Evolutionary conservation across 2,329 filamentous ascomycete genomes (phyloP).

Genomic region (Metarhizium humberi): DNA sequence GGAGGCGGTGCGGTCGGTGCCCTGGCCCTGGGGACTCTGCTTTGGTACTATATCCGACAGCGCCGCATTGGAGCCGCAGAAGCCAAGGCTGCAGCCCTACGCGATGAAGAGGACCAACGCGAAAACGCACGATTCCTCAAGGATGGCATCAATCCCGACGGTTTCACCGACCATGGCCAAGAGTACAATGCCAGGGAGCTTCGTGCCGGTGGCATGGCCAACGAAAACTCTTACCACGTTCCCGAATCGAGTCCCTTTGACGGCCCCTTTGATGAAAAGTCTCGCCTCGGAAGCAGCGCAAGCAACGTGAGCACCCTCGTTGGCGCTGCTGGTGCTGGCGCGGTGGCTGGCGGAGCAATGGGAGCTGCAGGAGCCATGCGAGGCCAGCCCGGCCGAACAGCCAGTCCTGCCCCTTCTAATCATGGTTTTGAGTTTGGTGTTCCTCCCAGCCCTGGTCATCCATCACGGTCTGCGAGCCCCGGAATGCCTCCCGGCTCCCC

Average conservation of each 20-base stretch:
- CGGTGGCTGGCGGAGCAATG: constrained; percentile 2
- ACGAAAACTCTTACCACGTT: constrained; percentile 10
- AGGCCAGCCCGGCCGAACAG: constrained; percentile 1
- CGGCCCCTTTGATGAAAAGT: constrained; percentile 7
- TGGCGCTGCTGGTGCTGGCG: constrained; percentile 5
- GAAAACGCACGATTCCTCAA: constrained; percentile 42
- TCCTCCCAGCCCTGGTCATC: constrained; percentile 3
- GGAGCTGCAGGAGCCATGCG: background rate
- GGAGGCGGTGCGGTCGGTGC: constrained; percentile 33
- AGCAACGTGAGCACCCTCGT: constrained; percentile 9
- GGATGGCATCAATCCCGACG: constrained; percentile 38
- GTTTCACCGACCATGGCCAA: constrained; percentile 22
- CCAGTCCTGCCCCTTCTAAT: constrained; percentile 8
- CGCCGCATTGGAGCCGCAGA: constrained; percentile 42
- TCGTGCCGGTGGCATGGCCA: constrained; percentile 6
- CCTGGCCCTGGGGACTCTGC: constrained; percentile 28
- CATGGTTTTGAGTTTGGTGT: constrained; percentile 11
- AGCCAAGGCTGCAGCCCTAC: constrained; percentile 34
- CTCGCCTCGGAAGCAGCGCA: constrained; percentile 5
- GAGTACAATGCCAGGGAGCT: constrained; percentile 12
- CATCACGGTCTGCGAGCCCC: background rate
- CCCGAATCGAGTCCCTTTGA: constrained; percentile 7
- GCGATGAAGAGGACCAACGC: constrained; percentile 35
- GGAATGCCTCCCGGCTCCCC: constrained; percentile 1
- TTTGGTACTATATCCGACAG: constrained; percentile 48